phyloP scores from a whole-genome alignment of 176 grass and related monocot genomes.

The Cenchrus purpureus region DNA sequence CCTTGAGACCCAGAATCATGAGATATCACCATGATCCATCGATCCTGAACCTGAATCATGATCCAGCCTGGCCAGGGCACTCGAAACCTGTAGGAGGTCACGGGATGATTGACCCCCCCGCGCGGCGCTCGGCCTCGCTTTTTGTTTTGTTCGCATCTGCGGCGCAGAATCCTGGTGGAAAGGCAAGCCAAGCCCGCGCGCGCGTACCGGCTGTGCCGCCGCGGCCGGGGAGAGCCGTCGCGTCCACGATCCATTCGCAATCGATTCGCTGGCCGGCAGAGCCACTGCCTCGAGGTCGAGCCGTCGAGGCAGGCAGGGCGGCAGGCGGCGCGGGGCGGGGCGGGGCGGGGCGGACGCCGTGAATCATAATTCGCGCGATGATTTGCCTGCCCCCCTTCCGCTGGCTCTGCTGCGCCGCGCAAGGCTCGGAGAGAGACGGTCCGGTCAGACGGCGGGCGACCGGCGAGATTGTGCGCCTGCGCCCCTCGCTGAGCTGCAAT shows the following conservation, averaged over 20 bases:
- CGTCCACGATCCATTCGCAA: background rate
- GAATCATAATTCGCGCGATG: slow-evolving; percentile 18
- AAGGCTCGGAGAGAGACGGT: too few species aligned
- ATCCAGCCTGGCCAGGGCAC: background rate
- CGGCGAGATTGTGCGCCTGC: slow-evolving; percentile 25
- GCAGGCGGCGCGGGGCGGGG: too few species aligned
- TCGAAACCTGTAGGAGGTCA: too few species aligned
- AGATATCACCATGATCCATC: background rate
- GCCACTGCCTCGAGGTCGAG: background rate
- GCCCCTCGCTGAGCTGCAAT: background rate
- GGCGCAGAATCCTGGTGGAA: too few species aligned
- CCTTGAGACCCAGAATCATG: background rate
- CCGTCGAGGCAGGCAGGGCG: too few species aligned
- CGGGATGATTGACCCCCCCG: background rate
- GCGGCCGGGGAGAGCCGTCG: too few species aligned
- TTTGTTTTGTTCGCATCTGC: too few species aligned
- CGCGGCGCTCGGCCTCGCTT: too few species aligned
- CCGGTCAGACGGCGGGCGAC: too few species aligned
- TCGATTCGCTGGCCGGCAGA: background rate
- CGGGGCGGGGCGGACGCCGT: background rate
- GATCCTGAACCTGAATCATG: background rate
- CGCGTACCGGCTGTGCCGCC: too few species aligned
- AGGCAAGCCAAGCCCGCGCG: too few species aligned
- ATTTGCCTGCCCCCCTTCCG: background rate
- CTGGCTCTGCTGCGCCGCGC: background rate